Evolutionary conservation across 2,329 filamentous ascomycete genomes (phyloP).

Genomic region (Fusarium metavorans): DNA sequence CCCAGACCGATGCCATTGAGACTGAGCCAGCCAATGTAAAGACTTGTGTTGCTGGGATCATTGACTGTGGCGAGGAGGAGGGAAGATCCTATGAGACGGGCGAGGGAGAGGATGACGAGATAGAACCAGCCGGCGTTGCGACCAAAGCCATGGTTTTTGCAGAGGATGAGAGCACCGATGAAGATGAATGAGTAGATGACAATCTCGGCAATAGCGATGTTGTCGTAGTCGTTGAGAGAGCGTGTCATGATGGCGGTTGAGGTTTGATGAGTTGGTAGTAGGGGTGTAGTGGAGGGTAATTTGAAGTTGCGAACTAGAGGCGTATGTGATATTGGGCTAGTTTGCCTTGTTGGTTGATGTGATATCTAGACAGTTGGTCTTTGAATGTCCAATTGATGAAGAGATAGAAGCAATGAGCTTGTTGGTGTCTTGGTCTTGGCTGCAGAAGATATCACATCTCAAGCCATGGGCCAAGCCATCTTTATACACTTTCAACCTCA

Average conservation of each 20-base stretch:
- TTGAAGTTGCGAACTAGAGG: neutral
- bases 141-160: conserved; percentile 61
- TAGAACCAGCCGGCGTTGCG: conserved; percentile 72
- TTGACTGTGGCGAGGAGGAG: conserved; percentile 57
- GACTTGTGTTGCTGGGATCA: conserved; percentile 59
- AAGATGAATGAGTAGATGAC: conserved; percentile 47
- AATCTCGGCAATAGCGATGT: conserved; percentile 49
- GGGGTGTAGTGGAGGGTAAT: neutral
- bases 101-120: conserved; percentile 68
- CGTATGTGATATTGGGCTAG: neutral
- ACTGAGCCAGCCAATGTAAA: conserved; percentile 50
- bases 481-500: conserved; percentile 22
- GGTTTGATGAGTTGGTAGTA: neutral
- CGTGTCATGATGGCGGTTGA: conserved; percentile 31
- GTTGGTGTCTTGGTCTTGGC: neutral
- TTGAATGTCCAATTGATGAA: neutral
- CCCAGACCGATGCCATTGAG: conserved; percentile 52
- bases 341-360: neutral
- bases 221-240: conserved; percentile 46
- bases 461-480: neutral
- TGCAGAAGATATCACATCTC: neutral
- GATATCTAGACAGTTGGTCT: neutral
- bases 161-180: conserved; percentile 53
- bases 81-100: conserved; percentile 68
- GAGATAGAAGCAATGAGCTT: neutral